Base-by-base conservation (phyloP, 2,329 filamentous ascomycete genomes). In the Phialophora tarda region DNA sequence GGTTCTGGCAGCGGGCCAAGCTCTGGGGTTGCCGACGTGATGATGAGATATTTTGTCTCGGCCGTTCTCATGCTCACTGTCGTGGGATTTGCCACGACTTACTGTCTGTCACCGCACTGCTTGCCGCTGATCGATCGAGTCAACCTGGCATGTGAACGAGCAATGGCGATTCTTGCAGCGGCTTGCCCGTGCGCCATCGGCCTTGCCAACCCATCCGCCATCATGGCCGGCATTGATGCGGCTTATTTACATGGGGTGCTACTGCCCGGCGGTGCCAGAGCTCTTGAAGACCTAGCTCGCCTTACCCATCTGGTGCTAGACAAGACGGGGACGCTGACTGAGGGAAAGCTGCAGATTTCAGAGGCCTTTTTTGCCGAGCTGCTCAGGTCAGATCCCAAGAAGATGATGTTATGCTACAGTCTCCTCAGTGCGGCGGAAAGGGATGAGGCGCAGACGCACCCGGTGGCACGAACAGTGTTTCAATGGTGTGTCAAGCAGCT, bases 121-220 rank as follows among this genome's bases (percentile, higher is more conserved):
- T 32, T 53, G 6, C 32, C 48, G 8, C 23, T 61, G 17, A 32
- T 28, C 12, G 64, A 64, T 28, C 61, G 67, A 34, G n/a, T 67
- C 56, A 69, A 69, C 11, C 5, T 62, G 2, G 64, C 64, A 38
- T 64, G 61, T 47, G 67, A 69, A 26, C 26, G 67, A 48, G 79
- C 87, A 1, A 91, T 93, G 65, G 85, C 90, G 0, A 88, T 90
- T 0, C 82, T 92, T 2, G 87, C 90, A 14, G 87, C 94, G 0
- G 92, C 90, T 0, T 95, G 91, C 68, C 91, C 91, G 0, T 94
- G 91, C 62, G 91, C 90, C 0, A 86, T 95, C 54, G 90, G 90
- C 0, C 81, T 90, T 1, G 90, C 90, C 0, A 89, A 91, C 0
- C 91, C 91, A 0, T 92, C 93, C 88, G 91, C 93, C 0, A 85